Evolutionary conservation across 2,329 filamentous ascomycete species (phyloP), one percentile per base, ranked within the genome.

Genomic region (Boeremia exigua): DNA sequence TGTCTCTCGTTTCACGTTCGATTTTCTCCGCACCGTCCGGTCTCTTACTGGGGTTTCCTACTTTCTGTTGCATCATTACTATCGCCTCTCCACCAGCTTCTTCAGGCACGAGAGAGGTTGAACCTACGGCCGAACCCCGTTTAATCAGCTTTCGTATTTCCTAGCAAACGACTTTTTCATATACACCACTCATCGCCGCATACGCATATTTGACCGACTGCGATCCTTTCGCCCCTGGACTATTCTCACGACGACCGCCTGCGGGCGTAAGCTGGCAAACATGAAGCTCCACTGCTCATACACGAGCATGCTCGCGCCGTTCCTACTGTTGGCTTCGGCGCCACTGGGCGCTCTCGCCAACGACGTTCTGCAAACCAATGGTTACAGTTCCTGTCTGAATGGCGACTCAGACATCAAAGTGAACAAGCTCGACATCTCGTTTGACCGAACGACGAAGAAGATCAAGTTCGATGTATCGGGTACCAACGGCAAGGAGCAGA

Each of bases 391-490:
- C 61, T 98, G 95, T 77, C 66, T 83, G 66, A 75, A 81, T 55
- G 78, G 84, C 65, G 69, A 80, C 56, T 61, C 65, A n/a, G 77
- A 80, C 33, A 87, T 98, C 67, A 83, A 82, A 59, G 88, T 97
- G 49, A 81, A 92, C 63, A 87, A 84, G 66, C 81, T 96, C 60
- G 81, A 94, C 66, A 88, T 97, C 57, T 80, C 84, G 65, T 98
- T 96, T 79, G 86, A 96, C 80, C 88, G 88, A 62, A 82, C 84
- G 55, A 86, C 87, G 57, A 87, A 90, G 72, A 84, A 83, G 44
- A 84, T 98, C 58, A 84, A 79, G 3, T 98, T 97, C 76, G 87
- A 98, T 72, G 85, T 97, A 19, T 86, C 88, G 30, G 95, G 94
- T 58, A 87, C 84, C 56, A 97, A 90, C 73, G 77, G 78, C 49